Evolutionary conservation across 75 land plant genomes (phyloP).

Genomic region (Cryptomeria japonica): DNA sequence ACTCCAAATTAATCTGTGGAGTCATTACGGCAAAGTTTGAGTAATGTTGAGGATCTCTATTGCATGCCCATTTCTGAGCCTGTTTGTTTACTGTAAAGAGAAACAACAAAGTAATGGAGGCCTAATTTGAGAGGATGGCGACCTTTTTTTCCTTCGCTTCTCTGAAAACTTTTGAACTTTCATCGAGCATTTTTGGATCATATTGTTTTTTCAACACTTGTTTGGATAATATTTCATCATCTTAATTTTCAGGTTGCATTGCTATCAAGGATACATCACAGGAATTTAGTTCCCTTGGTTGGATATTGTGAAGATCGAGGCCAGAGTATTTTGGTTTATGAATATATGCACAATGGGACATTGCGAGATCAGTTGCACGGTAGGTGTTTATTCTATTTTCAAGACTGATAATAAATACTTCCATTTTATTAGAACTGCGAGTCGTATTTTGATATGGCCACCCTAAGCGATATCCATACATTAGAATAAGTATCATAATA

Average conservation of each 20-base stretch:
- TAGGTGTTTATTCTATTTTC: slow-evolving; percentile 10
- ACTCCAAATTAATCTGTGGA: too few relatives aligned
- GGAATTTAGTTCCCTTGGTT: slow-evolving; percentile 64
- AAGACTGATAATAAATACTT: background rate
- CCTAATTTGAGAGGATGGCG: background rate
- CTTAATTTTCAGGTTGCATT: slow-evolving; percentile 49
- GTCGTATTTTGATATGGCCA: slow-evolving; percentile 15
- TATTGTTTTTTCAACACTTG: background rate
- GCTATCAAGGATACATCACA: slow-evolving; percentile 66
- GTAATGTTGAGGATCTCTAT: too few relatives aligned
- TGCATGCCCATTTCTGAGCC: too few relatives aligned
- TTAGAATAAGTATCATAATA: background rate
- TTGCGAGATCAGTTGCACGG: slow-evolving; percentile 61
- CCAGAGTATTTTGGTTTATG: slow-evolving; percentile 59
- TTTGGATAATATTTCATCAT: background rate
- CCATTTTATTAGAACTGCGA: background rate
- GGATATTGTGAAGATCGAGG: slow-evolving; percentile 68
- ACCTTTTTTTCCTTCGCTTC: background rate
- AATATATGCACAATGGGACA: slow-evolving; percentile 65
- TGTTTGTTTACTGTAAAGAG: too few relatives aligned
- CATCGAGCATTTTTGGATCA: background rate
- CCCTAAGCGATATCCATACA: background rate
- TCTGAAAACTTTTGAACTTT: background rate
- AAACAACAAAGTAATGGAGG: too few relatives aligned
- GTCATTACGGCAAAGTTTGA: too few relatives aligned